Base-by-base conservation (phyloP, 768 basidiomycete species). In the Cystofilobasidium capitatum region DNA sequence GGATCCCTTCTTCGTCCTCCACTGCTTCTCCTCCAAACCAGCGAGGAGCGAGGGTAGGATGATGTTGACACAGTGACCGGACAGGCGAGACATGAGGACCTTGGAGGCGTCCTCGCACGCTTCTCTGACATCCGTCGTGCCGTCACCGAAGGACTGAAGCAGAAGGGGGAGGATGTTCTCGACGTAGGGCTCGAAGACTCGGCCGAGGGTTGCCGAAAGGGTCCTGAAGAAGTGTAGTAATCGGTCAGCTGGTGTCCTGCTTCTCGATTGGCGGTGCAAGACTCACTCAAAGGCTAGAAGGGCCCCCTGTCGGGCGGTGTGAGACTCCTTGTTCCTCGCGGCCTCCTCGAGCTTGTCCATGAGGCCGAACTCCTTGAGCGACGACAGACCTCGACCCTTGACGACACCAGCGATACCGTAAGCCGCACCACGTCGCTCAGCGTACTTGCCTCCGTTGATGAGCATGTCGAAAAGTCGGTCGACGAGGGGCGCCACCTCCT, bases 1-100 rank as follows among this genome's bases (percentile, higher is more conserved):
- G 9, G 93, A 93, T 1, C 94, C 96, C 76, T 82, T 81, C 80
- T 98, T 98, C 0, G 91, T 90, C 17, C 96, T 83, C 96, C 96
- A 98, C 74, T 98, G 94, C 75, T 94, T 97, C 76, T 98, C 96
- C 71, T 98, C 93, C 61, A 98, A 79, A 29, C 92, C 93, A 44
- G 86, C 86, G 13, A 99, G 81, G 26, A 99, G 77, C 2, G 88
- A 87, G 0, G 96, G 94, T 20, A 98, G 79, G 69, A 99, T 91
- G 54, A 92, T 84, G 78, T 99, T 98, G 74, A 99, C 88, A 40
- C 92, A 93, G 75, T 97, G 78, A 35, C 80, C 76, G 35, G 71
- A 73, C 26, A 99, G 82, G 71, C 89, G 88, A 0, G 85, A 87
- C 96, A 98, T 98, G 79, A 99, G 92, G 37, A 91, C 85, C 58